phyloP scores from a whole-genome alignment of 2,329 filamentous ascomycete species.

The Pestalotiopsis fici region DNA sequence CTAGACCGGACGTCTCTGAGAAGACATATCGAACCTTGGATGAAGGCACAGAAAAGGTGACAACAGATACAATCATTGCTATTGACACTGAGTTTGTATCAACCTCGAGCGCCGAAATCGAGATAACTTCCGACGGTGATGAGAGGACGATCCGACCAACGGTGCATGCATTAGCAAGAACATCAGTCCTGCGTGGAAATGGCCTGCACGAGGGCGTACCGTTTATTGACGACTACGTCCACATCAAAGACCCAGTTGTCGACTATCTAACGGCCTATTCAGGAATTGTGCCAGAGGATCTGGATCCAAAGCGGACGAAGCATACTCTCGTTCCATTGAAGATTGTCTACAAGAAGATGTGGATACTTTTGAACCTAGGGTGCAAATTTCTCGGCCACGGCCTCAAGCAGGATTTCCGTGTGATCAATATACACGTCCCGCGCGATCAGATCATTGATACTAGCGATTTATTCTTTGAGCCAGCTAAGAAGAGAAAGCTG shows the following conservation, averaged over 20 bases:
- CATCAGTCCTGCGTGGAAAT: conserved; percentile 82
- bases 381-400: conserved; percentile 94
- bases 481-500: conserved; percentile 79
- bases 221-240: conserved; percentile 97
- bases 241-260: conserved; percentile 85
- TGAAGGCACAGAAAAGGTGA: conserved; percentile 63
- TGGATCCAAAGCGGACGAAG: conserved; percentile 72
- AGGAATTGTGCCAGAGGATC: conserved; percentile 82
- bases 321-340: conserved; percentile 89
- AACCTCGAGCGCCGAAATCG: conserved; percentile 88
- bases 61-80: conserved; percentile 75
- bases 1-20: conserved; percentile 41
- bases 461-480: conserved; percentile 85
- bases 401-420: conserved; percentile 92
- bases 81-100: conserved; percentile 97
- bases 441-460: conserved; percentile 91
- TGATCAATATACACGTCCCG: conserved; percentile 96
- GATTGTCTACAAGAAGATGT: conserved; percentile 95
- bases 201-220: conserved; percentile 79
- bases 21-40: conserved; percentile 64
- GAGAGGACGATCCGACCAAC: conserved; percentile 90
- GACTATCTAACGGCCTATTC: conserved; percentile 96
- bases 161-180: conserved; percentile 87
- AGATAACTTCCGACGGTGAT: conserved; percentile 92
- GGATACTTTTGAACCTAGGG: conserved; percentile 92